Evolutionary conservation across 1,284 basidiomycete genomes (phyloP).

Genomic region (Trichosporon faecale): DNA sequence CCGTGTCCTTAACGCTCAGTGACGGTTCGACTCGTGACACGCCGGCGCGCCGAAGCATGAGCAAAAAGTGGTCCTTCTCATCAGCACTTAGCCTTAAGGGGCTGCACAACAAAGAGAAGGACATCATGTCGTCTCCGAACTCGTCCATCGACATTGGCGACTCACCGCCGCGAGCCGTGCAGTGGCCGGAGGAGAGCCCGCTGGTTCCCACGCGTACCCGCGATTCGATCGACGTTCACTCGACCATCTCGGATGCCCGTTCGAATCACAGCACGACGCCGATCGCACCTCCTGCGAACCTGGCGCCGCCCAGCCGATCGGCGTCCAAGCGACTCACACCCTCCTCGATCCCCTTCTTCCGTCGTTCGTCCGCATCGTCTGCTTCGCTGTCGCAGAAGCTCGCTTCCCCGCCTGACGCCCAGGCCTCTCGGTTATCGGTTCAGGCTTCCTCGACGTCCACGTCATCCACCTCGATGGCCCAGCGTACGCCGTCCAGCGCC

Average conservation of each 20-base stretch:
- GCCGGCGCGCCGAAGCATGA: conserved; percentile 45
- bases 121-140: conserved; percentile 27
- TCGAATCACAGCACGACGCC: conserved; percentile 32
- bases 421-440: conserved; percentile 18
- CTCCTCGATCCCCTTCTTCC: conserved; percentile 92
- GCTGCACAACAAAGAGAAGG: conserved; percentile 34
- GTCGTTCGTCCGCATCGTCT: conserved; percentile 84
- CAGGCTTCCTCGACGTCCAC: conserved; percentile 17
- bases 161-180: conserved; percentile 4
- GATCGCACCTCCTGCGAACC: conserved; percentile 18
- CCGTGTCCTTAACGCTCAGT: conserved; percentile 48
- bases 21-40: conserved; percentile 12
- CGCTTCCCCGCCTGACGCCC: conserved; percentile 19
- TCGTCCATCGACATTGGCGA: conserved; percentile 30
- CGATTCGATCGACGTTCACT: conserved; percentile 13
- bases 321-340: conserved; percentile 69
- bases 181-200: conserved; percentile 12
- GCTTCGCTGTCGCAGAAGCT: conserved; percentile 26
- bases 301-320: conserved; percentile 23
- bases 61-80: conserved; percentile 95
- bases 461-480: conserved; percentile 14
- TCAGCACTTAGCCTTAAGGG: conserved; percentile 80
- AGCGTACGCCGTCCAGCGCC: conserved; percentile 28
- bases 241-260: conserved; percentile 17
- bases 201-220: conserved; percentile 14